phyloP scores from a whole-genome alignment of 1,139 yeast species.

The Pichia inconspicua region DNA sequence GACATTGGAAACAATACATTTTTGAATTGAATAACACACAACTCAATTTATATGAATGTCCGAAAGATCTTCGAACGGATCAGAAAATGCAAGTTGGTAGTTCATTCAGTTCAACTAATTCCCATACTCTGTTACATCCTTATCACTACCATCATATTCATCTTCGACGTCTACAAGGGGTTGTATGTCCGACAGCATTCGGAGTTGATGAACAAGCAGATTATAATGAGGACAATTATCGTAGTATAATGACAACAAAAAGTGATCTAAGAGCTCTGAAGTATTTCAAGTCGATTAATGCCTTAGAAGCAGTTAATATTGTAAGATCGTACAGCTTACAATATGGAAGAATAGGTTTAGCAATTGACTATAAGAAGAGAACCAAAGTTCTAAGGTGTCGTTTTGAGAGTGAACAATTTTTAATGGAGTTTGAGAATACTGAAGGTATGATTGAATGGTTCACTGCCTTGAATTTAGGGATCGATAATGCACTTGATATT shows the following conservation, averaged over 20 bases:
- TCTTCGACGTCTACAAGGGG: conserved; percentile 4
- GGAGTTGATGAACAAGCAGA: not conserved
- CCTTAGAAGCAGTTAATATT: conserved; percentile 30
- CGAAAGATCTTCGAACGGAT: conserved; percentile 7
- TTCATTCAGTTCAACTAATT: conserved; percentile 10
- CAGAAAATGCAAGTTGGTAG: conserved; percentile 10
- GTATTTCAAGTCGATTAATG: conserved; percentile 29
- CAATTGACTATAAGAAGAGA: conserved; percentile 59
- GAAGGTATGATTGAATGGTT: conserved; percentile 64
- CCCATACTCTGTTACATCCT: conserved; percentile 15
- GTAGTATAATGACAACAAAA: conserved; percentile 27
- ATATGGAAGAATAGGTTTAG: conserved; percentile 61
- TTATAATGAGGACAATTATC: conserved; percentile 26
- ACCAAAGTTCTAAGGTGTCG: conserved; percentile 53
- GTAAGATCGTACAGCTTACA: conserved; percentile 59
- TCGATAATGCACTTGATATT: conserved; percentile 58
- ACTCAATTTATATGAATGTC: conserved; percentile 46
- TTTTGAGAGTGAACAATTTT: conserved; percentile 60
- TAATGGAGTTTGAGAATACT: conserved; percentile 46
- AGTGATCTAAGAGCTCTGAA: conserved; percentile 35
- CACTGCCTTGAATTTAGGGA: conserved; percentile 49
- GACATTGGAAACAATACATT: conserved; percentile 58
- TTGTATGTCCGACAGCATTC: conserved; percentile 6
- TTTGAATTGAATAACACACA: conserved; percentile 72
- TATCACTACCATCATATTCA: conserved; percentile 15